Percentiles rank a stretch among this genome's conserved stretches.
Conservation (phyloP, 352 stramenopile species). For the Globisporangium orthogonon region DNA sequence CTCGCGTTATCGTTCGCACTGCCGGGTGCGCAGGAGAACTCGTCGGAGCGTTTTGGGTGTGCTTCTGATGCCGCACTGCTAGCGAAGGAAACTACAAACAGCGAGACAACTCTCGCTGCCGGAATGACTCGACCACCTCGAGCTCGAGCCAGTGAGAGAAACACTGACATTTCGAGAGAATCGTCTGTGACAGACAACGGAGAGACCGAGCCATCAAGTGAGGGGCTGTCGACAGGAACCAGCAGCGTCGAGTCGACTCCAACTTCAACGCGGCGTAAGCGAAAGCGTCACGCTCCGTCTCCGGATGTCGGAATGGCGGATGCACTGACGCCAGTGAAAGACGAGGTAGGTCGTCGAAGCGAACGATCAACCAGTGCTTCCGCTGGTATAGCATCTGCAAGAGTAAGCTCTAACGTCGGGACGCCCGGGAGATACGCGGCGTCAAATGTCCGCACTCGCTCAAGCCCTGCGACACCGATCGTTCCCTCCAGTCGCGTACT, state of each 20-base stretch:
- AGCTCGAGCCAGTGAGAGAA: not conserved
- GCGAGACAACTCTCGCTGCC: constrained; percentile 11
- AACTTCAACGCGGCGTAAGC: constrained; percentile 18
- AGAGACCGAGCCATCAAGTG: not conserved
- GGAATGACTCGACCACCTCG: not conserved
- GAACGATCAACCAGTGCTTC: not conserved
- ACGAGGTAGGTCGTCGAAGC: not conserved
- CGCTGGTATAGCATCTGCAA: not conserved
- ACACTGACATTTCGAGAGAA: not conserved
- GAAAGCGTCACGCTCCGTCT: constrained; percentile 20
- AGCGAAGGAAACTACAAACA: constrained; percentile 19
- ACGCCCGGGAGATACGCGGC: constrained; percentile 30
- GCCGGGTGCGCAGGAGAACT: constrained; percentile 48
- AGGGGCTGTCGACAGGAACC: constrained; percentile 2
- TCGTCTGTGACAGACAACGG: not conserved
- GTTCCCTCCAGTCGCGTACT: constrained; percentile 36
- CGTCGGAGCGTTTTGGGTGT: constrained; percentile 32
- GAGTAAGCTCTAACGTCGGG: not conserved
- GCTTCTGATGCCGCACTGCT: constrained; percentile 22
- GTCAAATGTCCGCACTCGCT: constrained; percentile 40
- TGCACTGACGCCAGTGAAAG: not conserved
- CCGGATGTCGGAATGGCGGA: constrained; percentile 16
- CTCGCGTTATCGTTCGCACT: constrained; percentile 63
- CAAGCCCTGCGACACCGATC: constrained; percentile 37
- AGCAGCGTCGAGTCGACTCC: constrained; percentile 15